Conservation (phyloP, 768 basidiomycete genomes). For the Galerina marginata region DNA sequence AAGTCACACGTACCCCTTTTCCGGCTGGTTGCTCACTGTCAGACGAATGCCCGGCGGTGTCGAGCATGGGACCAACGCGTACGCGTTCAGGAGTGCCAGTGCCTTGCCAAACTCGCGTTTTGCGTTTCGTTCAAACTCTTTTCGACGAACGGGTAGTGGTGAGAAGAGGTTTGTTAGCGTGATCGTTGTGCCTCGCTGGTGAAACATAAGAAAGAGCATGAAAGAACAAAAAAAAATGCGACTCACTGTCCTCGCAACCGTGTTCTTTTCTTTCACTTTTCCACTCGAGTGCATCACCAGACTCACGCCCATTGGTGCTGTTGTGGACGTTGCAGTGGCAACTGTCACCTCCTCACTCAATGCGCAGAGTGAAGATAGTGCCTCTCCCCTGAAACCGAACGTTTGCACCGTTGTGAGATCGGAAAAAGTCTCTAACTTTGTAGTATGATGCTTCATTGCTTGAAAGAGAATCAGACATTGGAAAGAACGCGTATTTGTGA, state of each 20-base stretch:
- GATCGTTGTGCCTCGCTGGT: constrained; percentile 87
- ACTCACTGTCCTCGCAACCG: constrained; percentile 79
- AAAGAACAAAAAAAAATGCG: not conserved
- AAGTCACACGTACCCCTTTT: constrained; percentile 64
- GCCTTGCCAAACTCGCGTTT: constrained; percentile 93
- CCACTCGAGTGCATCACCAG: constrained; percentile 79
- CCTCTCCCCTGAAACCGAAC: constrained; percentile 97
- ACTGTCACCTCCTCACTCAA: constrained; percentile 73
- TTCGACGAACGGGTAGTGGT: constrained; percentile 87
- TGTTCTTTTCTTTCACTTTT: constrained; percentile 56
- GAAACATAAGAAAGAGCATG: not conserved
- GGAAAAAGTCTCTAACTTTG: constrained; percentile 79
- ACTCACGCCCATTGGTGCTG: constrained; percentile 78
- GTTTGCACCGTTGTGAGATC: constrained; percentile 77
- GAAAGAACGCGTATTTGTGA: not conserved
- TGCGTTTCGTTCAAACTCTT: constrained; percentile 86
- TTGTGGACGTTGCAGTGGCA: constrained; percentile 71
- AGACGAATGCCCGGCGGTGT: constrained; percentile 75
- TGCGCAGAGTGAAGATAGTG: constrained; percentile 91
- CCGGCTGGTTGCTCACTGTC: constrained; percentile 68
- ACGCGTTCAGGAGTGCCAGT: constrained; percentile 80
- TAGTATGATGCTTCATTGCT: constrained; percentile 94
- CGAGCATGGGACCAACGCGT: constrained; percentile 88
- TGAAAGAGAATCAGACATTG: constrained; percentile 1
- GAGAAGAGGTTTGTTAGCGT: constrained; percentile 73